A percentile compares a stretch with the other conserved stretches of the same genome.
Evolutionary conservation across 176 grass and related monocot genomes (phyloP).

Genomic region (Carex scoparia): DNA sequence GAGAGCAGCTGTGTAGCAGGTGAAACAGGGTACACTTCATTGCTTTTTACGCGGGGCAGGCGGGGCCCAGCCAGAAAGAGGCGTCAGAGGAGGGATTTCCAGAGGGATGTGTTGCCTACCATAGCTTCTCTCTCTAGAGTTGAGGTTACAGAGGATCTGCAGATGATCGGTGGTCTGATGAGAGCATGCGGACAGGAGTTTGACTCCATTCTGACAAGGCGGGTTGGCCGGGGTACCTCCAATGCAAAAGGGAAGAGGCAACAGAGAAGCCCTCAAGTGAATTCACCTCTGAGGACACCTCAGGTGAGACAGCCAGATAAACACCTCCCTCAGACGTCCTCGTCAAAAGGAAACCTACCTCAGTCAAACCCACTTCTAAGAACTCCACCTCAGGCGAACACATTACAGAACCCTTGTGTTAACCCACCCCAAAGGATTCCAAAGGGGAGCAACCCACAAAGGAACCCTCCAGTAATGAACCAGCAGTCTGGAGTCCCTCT

Average conservation of each 20-base stretch:
- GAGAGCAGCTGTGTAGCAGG: conserved; percentile 19
- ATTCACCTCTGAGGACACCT: background rate
- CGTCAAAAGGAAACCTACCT: background rate
- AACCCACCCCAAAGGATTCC: background rate
- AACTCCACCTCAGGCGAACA: background rate
- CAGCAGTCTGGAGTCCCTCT: background rate
- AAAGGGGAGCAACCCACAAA: background rate
- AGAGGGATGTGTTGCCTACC: conserved; percentile 75
- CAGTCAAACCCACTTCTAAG: background rate
- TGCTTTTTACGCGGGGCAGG: conserved; percentile 50
- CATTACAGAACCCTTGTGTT: background rate
- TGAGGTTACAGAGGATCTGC: conserved; percentile 82
- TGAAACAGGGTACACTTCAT: conserved; percentile 31
- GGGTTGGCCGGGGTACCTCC: conserved; percentile 23
- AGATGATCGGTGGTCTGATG: conserved; percentile 62
- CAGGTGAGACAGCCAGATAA: background rate
- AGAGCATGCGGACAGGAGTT: conserved; percentile 42
- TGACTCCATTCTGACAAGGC: conserved; percentile 29
- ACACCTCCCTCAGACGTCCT: background rate
- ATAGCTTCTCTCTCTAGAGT: conserved; percentile 67
- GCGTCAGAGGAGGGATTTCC: conserved; percentile 70
- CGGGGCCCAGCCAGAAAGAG: conserved; percentile 63
- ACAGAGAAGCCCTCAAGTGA: conserved; percentile 5
- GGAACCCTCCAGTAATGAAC: background rate
- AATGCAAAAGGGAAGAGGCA: conserved; percentile 31